A percentile compares a stretch with the other conserved stretches of the same genome.
These are phyloP conservation scores for Aspergillus quadricinctus DNA, from an alignment of 2,329 filamentous ascomycete genomes.

Conservation along the genomic window DNA sequence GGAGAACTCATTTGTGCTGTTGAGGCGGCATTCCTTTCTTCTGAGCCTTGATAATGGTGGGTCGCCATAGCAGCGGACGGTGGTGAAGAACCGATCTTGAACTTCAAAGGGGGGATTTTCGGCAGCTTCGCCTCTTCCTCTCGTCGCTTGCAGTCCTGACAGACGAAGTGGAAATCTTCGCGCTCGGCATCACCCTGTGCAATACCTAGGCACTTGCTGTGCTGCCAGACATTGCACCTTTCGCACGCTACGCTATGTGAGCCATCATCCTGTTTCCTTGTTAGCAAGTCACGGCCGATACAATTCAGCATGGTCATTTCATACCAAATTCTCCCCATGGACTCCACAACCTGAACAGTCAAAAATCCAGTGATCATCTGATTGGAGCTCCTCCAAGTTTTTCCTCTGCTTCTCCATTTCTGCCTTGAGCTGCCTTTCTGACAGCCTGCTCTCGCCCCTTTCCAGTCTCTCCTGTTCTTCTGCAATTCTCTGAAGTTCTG, in stretches of 20 bases:
- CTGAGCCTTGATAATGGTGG: slow-evolving; percentile 16
- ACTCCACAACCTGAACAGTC: slow-evolving; percentile 85
- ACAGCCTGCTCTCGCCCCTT: slow-evolving; percentile 58
- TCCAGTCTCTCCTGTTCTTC: slow-evolving; percentile 65
- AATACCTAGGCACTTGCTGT: slow-evolving; percentile 86
- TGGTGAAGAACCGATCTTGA: slow-evolving; percentile 51
- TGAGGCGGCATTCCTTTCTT: slow-evolving; percentile 18
- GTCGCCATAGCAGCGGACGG: slow-evolving; percentile 19
- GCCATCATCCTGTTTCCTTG: slow-evolving; percentile 66
- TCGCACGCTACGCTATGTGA: slow-evolving; percentile 93
- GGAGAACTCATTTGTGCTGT: slow-evolving; percentile 19
- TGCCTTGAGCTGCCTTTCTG: slow-evolving; percentile 73
- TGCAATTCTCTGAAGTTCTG: slow-evolving; percentile 74
- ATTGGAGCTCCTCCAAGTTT: slow-evolving; percentile 67
- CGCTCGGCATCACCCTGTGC: slow-evolving; percentile 73
- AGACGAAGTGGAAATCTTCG: slow-evolving; percentile 84
- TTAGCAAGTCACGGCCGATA: slow-evolving; percentile 16
- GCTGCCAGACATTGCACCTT: slow-evolving; percentile 92
- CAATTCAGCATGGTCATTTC: slow-evolving; percentile 14
- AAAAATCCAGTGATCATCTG: slow-evolving; percentile 86
- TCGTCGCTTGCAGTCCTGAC: slow-evolving; percentile 68
- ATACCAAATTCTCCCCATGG: slow-evolving; percentile 71
- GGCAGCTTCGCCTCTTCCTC: slow-evolving; percentile 59
- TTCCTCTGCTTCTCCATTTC: slow-evolving; percentile 77
- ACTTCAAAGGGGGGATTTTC: slow-evolving; percentile 59